Conservation (phyloP, 108 stramenopile genomes). For the Nitzschia putrida region DNA sequence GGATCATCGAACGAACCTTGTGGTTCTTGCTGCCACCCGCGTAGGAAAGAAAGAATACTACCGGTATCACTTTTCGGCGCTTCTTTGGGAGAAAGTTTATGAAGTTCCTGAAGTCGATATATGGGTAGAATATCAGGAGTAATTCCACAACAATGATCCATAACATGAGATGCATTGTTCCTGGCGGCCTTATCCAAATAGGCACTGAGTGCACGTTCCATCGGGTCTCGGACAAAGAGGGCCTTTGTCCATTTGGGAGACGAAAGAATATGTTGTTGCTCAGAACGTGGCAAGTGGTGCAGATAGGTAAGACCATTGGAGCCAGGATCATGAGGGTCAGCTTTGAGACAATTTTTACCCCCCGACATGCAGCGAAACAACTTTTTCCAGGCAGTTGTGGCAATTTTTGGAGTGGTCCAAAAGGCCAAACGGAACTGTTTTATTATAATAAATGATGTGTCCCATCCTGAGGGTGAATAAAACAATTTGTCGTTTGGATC, state of each 20-base stretch:
- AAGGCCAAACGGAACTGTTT: constrained; percentile 51
- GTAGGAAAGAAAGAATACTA: too few species aligned
- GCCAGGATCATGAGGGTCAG: constrained; percentile 40
- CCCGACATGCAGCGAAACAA: constrained; percentile 54
- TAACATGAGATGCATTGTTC: not conserved
- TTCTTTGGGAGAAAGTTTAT: too few species aligned
- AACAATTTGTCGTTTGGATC: too few species aligned
- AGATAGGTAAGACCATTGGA: constrained; percentile 52
- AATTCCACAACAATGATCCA: constrained; percentile 2
- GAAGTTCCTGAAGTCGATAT: not conserved
- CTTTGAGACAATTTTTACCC: constrained; percentile 27
- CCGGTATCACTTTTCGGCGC: too few species aligned
- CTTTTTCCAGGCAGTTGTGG: constrained; percentile 47
- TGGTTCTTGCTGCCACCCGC: not conserved
- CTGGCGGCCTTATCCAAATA: constrained; percentile 51
- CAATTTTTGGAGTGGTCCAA: constrained; percentile 58
- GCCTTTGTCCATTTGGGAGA: constrained; percentile 52
- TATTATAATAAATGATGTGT: constrained; percentile 49
- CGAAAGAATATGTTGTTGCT: constrained; percentile 37
- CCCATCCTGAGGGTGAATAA: constrained; percentile 18
- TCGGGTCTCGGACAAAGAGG: constrained; percentile 66
- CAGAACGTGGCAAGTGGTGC: constrained; percentile 25
- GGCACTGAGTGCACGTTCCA: constrained; percentile 52
- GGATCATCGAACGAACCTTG: not conserved
- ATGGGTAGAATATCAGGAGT: constrained; percentile 5